Evolutionary conservation across 2,329 filamentous ascomycete genomes (phyloP).

Genomic region (Torrubiellomyces zombiae): DNA sequence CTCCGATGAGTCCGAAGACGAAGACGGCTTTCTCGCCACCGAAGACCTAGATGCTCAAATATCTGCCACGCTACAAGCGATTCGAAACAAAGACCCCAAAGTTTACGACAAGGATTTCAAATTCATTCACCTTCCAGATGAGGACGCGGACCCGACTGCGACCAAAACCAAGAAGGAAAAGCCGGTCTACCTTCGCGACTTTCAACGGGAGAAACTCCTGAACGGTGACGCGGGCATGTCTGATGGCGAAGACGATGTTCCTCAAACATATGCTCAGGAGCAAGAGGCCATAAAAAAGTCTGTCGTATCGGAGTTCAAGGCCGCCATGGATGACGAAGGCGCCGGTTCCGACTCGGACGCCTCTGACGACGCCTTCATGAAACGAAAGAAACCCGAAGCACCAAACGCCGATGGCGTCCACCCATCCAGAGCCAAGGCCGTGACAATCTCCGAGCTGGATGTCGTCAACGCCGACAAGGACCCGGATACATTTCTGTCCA

Average conservation of each 20-base stretch:
- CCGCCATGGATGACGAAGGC: constrained; percentile 27
- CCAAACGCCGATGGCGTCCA: constrained; percentile 31
- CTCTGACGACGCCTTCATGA: constrained; percentile 47
- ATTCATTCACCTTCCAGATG: constrained; percentile 58
- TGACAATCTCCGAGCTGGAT: constrained; percentile 41
- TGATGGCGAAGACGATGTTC: constrained; percentile 37
- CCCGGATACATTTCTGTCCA: constrained; percentile 83
- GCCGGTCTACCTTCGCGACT: constrained; percentile 73
- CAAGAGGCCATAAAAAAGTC: constrained; percentile 68
- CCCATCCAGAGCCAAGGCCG: constrained; percentile 31
- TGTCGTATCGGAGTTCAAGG: constrained; percentile 68
- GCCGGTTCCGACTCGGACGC: constrained; percentile 33
- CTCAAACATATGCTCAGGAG: constrained; percentile 70
- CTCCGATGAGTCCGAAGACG: constrained; percentile 73
- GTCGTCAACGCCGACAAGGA: constrained; percentile 68
- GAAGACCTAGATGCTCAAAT: constrained; percentile 77
- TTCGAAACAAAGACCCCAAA: constrained; percentile 77
- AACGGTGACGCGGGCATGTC: constrained; percentile 46
- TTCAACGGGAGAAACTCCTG: constrained; percentile 81
- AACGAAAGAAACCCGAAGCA: constrained; percentile 44
- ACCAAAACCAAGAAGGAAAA: constrained; percentile 52
- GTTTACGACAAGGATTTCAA: constrained; percentile 68
- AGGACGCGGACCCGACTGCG: constrained; percentile 15
- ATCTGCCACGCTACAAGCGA: constrained; percentile 69
- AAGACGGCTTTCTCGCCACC: constrained; percentile 74